Conservation (phyloP, 2,329 filamentous ascomycete species). For the Xenosphaeropsis pyriputrescens region DNA sequence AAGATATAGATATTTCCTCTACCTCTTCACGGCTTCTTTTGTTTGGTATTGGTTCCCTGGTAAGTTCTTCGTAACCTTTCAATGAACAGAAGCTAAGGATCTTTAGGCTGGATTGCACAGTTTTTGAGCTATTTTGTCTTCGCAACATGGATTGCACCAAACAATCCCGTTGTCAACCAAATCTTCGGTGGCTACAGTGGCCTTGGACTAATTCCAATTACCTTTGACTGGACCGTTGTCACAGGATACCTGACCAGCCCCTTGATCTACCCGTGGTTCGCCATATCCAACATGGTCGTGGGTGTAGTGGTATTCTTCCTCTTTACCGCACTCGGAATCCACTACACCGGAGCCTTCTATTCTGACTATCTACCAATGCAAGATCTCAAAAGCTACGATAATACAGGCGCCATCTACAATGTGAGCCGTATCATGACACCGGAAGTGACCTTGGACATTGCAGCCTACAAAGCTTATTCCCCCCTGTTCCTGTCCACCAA, state of each 20-base stretch:
- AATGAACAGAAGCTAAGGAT: no score
- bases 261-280: constrained; percentile 57
- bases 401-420: constrained; percentile 49
- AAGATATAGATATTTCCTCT: constrained; percentile 29
- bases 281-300: constrained; percentile 58
- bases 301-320: constrained; percentile 53
- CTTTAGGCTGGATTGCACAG: constrained; percentile 44
- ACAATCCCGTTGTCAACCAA: constrained; percentile 56
- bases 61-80: constrained; percentile 12
- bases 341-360: constrained; percentile 53
- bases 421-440: constrained; percentile 46
- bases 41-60: constrained; percentile 32
- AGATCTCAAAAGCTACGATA: constrained; percentile 57
- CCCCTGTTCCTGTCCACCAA: constrained; percentile 58
- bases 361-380: constrained; percentile 51
- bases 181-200: constrained; percentile 55
- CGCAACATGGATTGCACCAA: constrained; percentile 56
- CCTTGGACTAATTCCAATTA: constrained; percentile 53
- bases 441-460: constrained; percentile 45
- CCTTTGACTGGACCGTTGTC: constrained; percentile 73
- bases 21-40: constrained; percentile 26
- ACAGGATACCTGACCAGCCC: constrained; percentile 52
- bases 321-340: constrained; percentile 26
- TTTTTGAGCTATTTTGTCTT: constrained; percentile 59
- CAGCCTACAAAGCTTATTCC: constrained; percentile 52